A percentile compares a stretch with the other conserved stretches of the same genome.
These are phyloP conservation scores for Posidonia oceanica DNA, from an alignment of 116 monocot species.

Conservation along the genomic window DNA sequence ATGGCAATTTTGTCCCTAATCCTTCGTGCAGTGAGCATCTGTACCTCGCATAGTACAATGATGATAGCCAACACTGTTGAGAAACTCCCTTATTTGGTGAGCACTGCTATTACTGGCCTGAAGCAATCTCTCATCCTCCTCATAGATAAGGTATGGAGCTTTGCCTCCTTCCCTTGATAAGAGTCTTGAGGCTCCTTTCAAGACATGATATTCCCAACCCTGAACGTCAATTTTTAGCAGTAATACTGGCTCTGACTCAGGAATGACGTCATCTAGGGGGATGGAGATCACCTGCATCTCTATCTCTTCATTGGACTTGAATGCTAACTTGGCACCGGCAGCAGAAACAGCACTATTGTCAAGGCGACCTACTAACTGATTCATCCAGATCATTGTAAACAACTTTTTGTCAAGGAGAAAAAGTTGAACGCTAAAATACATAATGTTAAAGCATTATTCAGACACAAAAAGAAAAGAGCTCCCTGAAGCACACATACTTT, in stretches of 20 bases:
- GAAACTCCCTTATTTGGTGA: constrained; percentile 58
- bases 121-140: constrained; percentile 80
- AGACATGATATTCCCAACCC: constrained; percentile 88
- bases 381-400: background rate
- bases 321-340: constrained; percentile 74
- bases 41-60: constrained; percentile 50
- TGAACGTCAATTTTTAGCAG: constrained; percentile 91
- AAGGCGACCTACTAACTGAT: constrained; percentile 77
- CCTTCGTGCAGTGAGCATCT: constrained; percentile 79
- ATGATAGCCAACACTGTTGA: constrained; percentile 51
- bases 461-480: background rate
- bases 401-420: background rate
- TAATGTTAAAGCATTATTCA: too few relatives aligned
- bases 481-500: background rate
- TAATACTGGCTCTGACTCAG: constrained; percentile 34
- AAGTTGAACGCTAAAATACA: too few relatives aligned
- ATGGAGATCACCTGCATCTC: constrained; percentile 54
- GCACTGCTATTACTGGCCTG: constrained; percentile 75
- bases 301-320: constrained; percentile 80
- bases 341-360: constrained; percentile 96
- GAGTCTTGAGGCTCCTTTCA: constrained; percentile 48
- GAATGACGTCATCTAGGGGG: constrained; percentile 73
- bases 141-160: constrained; percentile 81
- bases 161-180: constrained; percentile 46
- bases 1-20: constrained; percentile 1